Percentiles rank a stretch among this genome's conserved stretches.
These are phyloP conservation scores for Globisporangium cederbergense DNA, from an alignment of 352 stramenopile genomes.

Conservation along the genomic window DNA sequence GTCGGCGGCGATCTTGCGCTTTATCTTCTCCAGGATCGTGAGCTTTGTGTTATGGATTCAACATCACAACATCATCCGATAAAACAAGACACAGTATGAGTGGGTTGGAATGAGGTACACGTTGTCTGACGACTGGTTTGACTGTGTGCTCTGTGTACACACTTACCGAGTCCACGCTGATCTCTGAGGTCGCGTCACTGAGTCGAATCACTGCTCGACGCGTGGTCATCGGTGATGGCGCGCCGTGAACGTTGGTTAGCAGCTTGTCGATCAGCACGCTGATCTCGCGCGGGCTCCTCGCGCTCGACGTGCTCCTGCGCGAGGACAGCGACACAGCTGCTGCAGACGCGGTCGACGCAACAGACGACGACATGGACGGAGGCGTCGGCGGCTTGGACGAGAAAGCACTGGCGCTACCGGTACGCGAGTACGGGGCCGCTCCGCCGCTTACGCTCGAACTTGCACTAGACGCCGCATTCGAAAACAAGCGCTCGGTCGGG, in stretches of 20 bases:
- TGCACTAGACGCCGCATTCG: background rate
- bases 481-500: constrained; percentile 5
- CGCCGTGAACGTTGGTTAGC: constrained; percentile 43
- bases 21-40: constrained; percentile 75
- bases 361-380: constrained; percentile 9
- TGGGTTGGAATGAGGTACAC: background rate
- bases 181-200: constrained; percentile 32
- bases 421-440: background rate
- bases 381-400: constrained; percentile 16
- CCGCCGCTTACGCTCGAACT: background rate
- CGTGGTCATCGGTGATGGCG: constrained; percentile 52
- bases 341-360: constrained; percentile 22
- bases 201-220: constrained; percentile 55
- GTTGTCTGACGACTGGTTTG: background rate
- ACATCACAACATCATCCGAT: background rate
- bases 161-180: constrained; percentile 34
- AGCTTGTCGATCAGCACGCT: constrained; percentile 56
- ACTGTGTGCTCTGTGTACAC: background rate
- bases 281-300: constrained; percentile 38
- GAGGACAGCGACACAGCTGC: constrained; percentile 29
- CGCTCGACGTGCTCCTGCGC: constrained; percentile 22
- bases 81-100: background rate
- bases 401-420: background rate
- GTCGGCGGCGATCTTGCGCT: constrained; percentile 53
- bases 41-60: constrained; percentile 28